Evolutionary conservation across 1,139 yeast species (phyloP).

Genomic region (Hyphopichia khmerensis): DNA sequence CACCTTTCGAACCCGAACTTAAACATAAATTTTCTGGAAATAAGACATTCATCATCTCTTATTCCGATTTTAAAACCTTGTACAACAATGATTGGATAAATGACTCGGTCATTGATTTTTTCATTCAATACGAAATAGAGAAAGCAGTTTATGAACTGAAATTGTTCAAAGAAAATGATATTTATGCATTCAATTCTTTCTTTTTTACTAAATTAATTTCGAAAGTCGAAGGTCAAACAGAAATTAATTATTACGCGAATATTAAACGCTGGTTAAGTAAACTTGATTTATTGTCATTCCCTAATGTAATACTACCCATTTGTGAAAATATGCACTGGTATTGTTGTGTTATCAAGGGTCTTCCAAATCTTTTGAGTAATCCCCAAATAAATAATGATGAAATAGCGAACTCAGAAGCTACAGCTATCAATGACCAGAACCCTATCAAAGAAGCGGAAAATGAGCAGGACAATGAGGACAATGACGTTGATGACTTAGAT

Average conservation of each 20-base stretch:
- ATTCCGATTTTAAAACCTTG: conserved; percentile 65
- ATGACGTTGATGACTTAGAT: neutral
- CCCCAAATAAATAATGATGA: conserved; percentile 7
- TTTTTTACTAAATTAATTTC: conserved; percentile 68
- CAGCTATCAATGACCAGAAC: too few species aligned
- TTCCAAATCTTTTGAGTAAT: conserved; percentile 30
- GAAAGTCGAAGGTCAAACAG: conserved; percentile 11
- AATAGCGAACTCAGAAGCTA: too few species aligned
- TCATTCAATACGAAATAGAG: conserved; percentile 57
- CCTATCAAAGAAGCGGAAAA: too few species aligned
- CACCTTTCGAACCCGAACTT: conserved; percentile 51
- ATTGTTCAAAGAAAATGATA: conserved; percentile 22
- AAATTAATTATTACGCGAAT: conserved; percentile 52
- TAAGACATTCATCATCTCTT: conserved; percentile 49
- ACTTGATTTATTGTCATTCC: conserved; percentile 59
- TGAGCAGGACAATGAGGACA: neutral
- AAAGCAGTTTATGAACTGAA: conserved; percentile 24
- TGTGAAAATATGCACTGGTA: conserved; percentile 88
- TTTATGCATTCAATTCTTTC: conserved; percentile 78
- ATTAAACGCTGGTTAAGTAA: conserved; percentile 80
- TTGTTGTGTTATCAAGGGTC: conserved; percentile 62
- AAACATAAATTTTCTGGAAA: conserved; percentile 49
- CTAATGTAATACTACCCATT: conserved; percentile 75
- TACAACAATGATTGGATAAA: conserved; percentile 76
- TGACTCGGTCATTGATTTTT: conserved; percentile 72